Evolutionary conservation across 1,139 yeast genomes (phyloP).

Genomic region (Geotrichum klebahnii): DNA sequence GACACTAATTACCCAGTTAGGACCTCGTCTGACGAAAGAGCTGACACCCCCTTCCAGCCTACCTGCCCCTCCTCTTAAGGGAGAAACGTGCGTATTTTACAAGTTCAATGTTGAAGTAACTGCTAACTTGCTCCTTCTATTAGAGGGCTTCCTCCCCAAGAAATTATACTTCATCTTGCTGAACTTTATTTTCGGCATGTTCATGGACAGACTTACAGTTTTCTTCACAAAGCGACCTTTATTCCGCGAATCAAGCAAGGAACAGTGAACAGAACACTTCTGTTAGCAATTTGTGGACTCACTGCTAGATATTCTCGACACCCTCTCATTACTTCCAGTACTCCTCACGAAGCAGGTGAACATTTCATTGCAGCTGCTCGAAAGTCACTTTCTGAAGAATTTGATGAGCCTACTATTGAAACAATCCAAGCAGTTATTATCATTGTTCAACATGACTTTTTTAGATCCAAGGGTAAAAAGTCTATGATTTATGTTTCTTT

Average conservation of each 20-base stretch:
- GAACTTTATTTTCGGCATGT: constrained; percentile 37
- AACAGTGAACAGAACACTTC: constrained; percentile 34
- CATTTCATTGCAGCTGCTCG: constrained; percentile 35
- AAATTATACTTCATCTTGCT: constrained; percentile 31
- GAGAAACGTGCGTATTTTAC: too few species aligned
- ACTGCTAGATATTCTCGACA: constrained; percentile 40
- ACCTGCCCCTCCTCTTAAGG: too few species aligned
- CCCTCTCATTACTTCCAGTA: constrained; percentile 29
- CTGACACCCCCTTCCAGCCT: constrained; percentile 17
- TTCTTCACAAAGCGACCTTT: constrained; percentile 39
- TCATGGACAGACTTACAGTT: constrained; percentile 40
- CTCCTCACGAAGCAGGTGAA: constrained; percentile 38
- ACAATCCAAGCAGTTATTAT: constrained; percentile 40
- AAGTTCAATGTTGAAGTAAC: too few species aligned
- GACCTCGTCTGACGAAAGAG: constrained; percentile 16
- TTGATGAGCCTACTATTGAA: constrained; percentile 38
- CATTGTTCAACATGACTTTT: constrained; percentile 39
- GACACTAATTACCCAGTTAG: constrained; percentile 20
- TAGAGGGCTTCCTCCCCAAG: constrained; percentile 28
- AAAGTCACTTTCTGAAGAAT: constrained; percentile 34
- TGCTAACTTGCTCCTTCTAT: too few species aligned
- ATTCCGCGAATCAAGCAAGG: constrained; percentile 34
- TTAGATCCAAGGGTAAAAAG: constrained; percentile 36
- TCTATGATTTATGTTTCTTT: constrained; percentile 40
- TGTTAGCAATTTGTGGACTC: constrained; percentile 39